Percentiles rank a stretch among this genome's conserved stretches.
Evolutionary conservation across 2,329 filamentous ascomycete species (phyloP).

Genomic region (Tolypocladium tundrense): DNA sequence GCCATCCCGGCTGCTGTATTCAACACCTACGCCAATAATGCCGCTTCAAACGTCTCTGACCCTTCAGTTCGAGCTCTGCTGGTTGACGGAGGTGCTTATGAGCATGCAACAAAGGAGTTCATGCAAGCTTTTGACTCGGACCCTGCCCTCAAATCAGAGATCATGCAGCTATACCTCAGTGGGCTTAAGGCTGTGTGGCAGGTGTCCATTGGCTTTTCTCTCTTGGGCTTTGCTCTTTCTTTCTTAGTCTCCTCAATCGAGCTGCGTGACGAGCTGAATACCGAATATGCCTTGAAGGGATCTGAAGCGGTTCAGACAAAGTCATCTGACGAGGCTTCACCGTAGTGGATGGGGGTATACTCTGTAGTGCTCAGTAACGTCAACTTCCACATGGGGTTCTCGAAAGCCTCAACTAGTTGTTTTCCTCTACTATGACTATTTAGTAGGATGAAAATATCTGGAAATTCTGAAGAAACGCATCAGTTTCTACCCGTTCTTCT

Average conservation of each 20-base stretch:
- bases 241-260: constrained; percentile 11
- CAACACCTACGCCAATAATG: constrained; percentile 8
- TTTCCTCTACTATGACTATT: too few species aligned
- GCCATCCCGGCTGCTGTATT: constrained; percentile 31
- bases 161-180: constrained; percentile 10
- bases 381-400: too few species aligned
- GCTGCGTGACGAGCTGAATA: constrained; percentile 15
- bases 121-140: constrained; percentile 5
- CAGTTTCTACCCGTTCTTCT: too few species aligned
- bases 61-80: constrained; percentile 3
- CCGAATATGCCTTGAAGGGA: constrained; percentile 14
- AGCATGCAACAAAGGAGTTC: constrained; percentile 12
- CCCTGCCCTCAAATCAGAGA: constrained; percentile 6
- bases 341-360: neutral
- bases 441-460: too few species aligned
- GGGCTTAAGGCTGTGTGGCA: constrained; percentile 13
- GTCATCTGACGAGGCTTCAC: neutral
- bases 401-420: too few species aligned
- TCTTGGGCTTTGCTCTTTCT: constrained; percentile 11
- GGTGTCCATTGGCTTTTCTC: constrained; percentile 16
- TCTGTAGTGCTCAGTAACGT: too few species aligned
- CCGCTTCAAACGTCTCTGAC: constrained; percentile 4
- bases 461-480: too few species aligned
- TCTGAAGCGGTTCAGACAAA: neutral
- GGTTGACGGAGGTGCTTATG: constrained; percentile 14